Conservation (phyloP, 495 filamentous ascomycete genomes). For the Melanomma pulvis-pyrius region DNA sequence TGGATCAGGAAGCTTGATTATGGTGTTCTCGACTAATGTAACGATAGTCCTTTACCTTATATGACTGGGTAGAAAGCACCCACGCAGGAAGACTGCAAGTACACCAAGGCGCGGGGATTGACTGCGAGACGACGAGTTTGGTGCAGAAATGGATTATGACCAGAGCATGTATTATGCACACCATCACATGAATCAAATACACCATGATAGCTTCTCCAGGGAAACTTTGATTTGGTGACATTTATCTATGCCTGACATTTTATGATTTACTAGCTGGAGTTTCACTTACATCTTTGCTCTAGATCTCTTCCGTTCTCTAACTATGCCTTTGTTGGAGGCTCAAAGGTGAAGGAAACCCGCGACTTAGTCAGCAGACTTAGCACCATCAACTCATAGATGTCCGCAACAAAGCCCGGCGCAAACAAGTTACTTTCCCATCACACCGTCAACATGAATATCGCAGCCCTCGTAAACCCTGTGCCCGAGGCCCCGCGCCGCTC, state of each 20-base stretch:
- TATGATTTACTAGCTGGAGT: too few relatives aligned
- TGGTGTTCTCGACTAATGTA: background rate
- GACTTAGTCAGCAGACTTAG: background rate
- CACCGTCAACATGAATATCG: conserved; percentile 29
- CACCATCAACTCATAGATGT: too few relatives aligned
- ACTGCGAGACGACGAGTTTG: background rate
- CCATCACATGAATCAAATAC: background rate
- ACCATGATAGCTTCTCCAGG: background rate
- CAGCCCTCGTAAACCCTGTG: conserved; percentile 22
- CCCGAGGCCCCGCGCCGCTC: conserved; percentile 18
- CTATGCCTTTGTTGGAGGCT: too few relatives aligned
- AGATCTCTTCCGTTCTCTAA: too few relatives aligned
- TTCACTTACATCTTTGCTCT: too few relatives aligned
- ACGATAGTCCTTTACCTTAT: conserved; percentile 2
- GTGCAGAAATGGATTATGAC: background rate
- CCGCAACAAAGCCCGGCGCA: background rate
- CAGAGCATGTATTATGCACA: too few relatives aligned
- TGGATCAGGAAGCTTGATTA: conserved; percentile 42
- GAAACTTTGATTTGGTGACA: background rate
- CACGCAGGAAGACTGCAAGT: background rate
- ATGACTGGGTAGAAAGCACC: background rate
- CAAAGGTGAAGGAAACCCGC: background rate
- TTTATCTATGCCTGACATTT: too few relatives aligned
- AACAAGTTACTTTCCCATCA: background rate
- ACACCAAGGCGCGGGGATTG: background rate